A percentile compares a stretch with the other conserved stretches of the same genome.
Evolutionary conservation across 139 green algal genomes (phyloP).

Genomic region (Chlorella sp.): DNA sequence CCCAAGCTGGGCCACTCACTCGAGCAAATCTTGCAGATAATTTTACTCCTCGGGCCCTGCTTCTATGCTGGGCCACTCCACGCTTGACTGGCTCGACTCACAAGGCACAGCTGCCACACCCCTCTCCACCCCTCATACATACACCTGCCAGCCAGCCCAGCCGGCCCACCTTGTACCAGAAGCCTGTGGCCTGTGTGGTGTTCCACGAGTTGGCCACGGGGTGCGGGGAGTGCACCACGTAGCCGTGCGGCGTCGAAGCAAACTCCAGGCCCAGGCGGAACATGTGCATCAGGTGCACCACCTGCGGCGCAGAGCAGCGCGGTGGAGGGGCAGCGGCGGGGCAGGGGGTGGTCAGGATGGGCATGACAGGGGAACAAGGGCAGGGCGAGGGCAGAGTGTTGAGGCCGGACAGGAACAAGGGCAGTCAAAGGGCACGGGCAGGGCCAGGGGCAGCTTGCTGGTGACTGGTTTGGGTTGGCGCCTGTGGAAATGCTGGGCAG

Average conservation of each 20-base stretch:
- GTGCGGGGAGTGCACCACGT: conserved; percentile 46
- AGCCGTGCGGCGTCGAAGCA: conserved; percentile 37
- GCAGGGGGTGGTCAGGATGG: background rate
- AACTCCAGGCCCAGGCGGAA: conserved; percentile 42
- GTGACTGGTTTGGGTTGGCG: too few species aligned
- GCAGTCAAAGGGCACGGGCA: background rate
- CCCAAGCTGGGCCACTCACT: too few species aligned
- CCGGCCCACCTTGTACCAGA: conserved; percentile 41
- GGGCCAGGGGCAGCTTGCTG: background rate
- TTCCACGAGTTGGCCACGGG: conserved; percentile 34
- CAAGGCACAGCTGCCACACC: background rate
- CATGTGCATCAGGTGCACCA: conserved; percentile 49
- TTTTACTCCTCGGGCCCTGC: too few species aligned
- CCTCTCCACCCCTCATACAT: background rate
- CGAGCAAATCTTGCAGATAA: too few species aligned
- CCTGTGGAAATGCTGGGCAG: background rate
- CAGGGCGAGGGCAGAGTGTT: too few species aligned
- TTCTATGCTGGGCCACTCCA: too few species aligned
- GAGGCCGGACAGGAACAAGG: background rate
- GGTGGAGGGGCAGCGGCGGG: background rate
- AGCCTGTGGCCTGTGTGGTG: conserved; percentile 35
- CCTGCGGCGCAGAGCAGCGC: background rate
- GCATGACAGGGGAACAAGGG: background rate
- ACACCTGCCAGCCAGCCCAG: background rate
- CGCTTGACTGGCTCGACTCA: too few species aligned